Evolutionary conservation across 495 filamentous ascomycete genomes (phyloP).

Genomic region (Oidiodendron maius): DNA sequence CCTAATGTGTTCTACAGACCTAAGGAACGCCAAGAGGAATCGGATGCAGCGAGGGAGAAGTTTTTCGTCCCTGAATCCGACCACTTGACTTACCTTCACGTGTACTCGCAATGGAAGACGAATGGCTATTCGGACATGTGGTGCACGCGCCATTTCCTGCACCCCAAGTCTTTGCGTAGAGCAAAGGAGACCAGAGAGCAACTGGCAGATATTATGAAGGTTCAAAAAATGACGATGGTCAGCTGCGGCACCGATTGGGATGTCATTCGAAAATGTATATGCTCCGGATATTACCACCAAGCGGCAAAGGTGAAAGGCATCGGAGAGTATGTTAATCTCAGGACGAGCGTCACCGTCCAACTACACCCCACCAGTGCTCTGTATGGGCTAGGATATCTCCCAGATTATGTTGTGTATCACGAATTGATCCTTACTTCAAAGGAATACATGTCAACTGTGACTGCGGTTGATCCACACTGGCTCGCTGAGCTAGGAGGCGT

Average conservation of each 20-base stretch:
- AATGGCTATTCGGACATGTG: constrained; percentile 88
- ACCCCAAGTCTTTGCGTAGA: constrained; percentile 82
- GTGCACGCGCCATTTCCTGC: constrained; percentile 89
- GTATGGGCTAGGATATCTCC: constrained; percentile 87
- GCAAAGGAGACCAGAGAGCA: constrained; percentile 94
- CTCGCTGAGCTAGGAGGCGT: constrained; percentile 97
- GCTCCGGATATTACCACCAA: constrained; percentile 96
- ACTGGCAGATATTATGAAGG: constrained; percentile 88
- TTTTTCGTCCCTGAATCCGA: constrained; percentile 98
- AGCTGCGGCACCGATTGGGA: constrained; percentile 98
- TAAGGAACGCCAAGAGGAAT: constrained; percentile 95
- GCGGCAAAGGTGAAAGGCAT: constrained; percentile 96
- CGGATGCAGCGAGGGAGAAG: constrained; percentile 93
- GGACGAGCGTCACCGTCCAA: constrained; percentile 89
- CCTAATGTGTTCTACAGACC: constrained; percentile 96
- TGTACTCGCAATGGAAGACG: constrained; percentile 91
- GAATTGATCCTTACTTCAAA: constrained; percentile 95
- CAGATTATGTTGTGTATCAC: constrained; percentile 97
- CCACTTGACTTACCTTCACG: constrained; percentile 91
- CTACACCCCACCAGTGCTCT: constrained; percentile 90
- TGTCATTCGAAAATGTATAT: constrained; percentile 90
- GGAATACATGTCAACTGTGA: constrained; percentile 98
- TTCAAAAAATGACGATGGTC: constrained; percentile 80
- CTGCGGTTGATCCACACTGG: constrained; percentile 95
- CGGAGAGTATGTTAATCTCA: constrained; percentile 93